A percentile compares a stretch with the other conserved stretches of the same genome.
phyloP scores from a whole-genome alignment of 2,329 filamentous ascomycete species.

The Trichoderma asperellum region DNA sequence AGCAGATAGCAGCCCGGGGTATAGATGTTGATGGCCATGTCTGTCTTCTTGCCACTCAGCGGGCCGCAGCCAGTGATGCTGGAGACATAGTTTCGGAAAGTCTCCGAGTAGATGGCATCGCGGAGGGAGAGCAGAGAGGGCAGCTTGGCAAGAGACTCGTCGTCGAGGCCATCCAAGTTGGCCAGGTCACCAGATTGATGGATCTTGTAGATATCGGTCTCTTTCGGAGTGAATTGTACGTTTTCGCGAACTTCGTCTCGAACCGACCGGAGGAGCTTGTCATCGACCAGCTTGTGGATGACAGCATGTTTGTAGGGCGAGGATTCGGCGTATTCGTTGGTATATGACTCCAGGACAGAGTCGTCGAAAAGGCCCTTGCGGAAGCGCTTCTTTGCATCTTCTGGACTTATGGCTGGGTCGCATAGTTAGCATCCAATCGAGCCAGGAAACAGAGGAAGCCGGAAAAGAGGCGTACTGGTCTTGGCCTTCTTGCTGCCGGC shows the following conservation, averaged over 20 bases:
- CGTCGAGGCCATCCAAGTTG: conserved; percentile 91
- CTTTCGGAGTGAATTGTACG: conserved; percentile 95
- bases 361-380: conserved; percentile 67
- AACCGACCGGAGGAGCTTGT: conserved; percentile 80
- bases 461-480: conserved; percentile 45
- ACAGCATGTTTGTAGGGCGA: conserved; percentile 89
- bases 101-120: conserved; percentile 88
- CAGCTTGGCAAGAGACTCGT: conserved; percentile 80
- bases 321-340: conserved; percentile 64
- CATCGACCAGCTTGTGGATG: conserved; percentile 79
- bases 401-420: conserved; percentile 50
- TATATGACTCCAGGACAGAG: conserved; percentile 61
- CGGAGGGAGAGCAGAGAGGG: conserved; percentile 90
- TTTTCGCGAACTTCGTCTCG: conserved; percentile 87
- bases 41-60: conserved; percentile 89
- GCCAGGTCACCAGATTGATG: conserved; percentile 97
- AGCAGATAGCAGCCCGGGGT: conserved; percentile 93
- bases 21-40: conserved; percentile 99
- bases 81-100: conserved; percentile 88
- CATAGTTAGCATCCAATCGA: conserved; percentile 28
- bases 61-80: conserved; percentile 83
- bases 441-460: conserved; percentile 13
- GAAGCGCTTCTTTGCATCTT: conserved; percentile 63
- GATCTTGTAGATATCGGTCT: conserved; percentile 99
- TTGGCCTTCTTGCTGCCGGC: conserved; percentile 61